Percentiles rank a stretch among this genome's conserved stretches.
Evolutionary conservation across 495 filamentous ascomycete species (phyloP).

Genomic region (Neurospora sp.): DNA sequence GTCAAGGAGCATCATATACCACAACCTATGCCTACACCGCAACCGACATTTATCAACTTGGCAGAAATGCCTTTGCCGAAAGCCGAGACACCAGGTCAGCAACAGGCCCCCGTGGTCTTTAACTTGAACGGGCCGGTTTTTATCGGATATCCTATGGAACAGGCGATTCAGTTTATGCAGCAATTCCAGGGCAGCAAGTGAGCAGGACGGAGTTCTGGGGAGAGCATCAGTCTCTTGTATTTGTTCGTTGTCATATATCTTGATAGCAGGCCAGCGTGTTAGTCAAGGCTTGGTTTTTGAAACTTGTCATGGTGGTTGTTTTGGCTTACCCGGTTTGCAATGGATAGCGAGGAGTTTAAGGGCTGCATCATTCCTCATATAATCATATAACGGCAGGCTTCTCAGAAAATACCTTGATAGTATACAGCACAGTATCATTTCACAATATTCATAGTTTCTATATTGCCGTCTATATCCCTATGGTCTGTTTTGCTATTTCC

Average conservation of each 20-base stretch:
- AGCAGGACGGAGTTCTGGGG: not conserved
- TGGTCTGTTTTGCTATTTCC: not conserved
- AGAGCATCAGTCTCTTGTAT: not conserved
- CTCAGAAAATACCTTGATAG: not conserved
- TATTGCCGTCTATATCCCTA: not conserved
- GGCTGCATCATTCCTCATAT: not conserved
- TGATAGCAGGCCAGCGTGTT: not conserved
- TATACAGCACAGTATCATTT: not conserved
- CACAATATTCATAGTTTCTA: not conserved
- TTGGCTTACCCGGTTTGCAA: not conserved
- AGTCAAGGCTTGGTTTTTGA: not conserved
- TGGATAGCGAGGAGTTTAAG: conserved; percentile 6
- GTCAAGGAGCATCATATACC: conserved; percentile 4
- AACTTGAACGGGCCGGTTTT: conserved; percentile 71
- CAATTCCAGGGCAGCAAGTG: conserved; percentile 28
- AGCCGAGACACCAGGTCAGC: conserved; percentile 7
- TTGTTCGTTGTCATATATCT: not conserved
- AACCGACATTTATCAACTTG: conserved; percentile 33
- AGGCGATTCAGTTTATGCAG: conserved; percentile 61
- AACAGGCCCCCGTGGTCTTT: conserved; percentile 56
- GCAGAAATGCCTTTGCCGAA: conserved; percentile 16
- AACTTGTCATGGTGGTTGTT: not conserved
- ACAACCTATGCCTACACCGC: conserved; percentile 7
- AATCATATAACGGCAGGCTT: not conserved
- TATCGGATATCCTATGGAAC: conserved; percentile 74